Conservation (phyloP, 2,329 filamentous ascomycete genomes). For the Fusarium anguioides region DNA sequence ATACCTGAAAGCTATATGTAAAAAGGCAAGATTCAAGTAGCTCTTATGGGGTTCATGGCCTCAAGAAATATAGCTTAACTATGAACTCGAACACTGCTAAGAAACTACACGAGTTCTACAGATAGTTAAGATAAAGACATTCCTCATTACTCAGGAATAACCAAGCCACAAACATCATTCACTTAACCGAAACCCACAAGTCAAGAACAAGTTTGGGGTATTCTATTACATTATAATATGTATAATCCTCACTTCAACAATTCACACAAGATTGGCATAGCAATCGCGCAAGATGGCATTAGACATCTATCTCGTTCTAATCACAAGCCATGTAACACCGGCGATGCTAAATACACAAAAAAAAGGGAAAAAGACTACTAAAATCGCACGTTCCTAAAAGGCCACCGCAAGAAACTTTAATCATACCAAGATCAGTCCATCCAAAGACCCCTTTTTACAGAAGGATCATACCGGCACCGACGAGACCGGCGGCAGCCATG, state of each 20-base stretch:
- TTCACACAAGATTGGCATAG: slow-evolving; percentile 19
- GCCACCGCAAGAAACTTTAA: slow-evolving; percentile 38
- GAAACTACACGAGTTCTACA: no score
- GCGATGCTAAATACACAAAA: slow-evolving; percentile 45
- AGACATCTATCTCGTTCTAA: slow-evolving; percentile 45
- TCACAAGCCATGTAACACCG: slow-evolving; percentile 45
- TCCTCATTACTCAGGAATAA: no score
- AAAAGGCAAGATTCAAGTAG: no score
- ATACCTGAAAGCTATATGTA: no score
- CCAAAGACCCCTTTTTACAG: slow-evolving; percentile 55
- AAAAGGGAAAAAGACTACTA: slow-evolving; percentile 33
- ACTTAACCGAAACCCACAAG: neutral
- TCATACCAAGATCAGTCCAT: slow-evolving; percentile 25
- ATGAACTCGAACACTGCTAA: no score
- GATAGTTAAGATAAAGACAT: no score
- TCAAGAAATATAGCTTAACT: no score
- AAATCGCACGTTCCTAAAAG: slow-evolving; percentile 35
- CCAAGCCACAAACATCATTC: neutral
- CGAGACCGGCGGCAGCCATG: slow-evolving; percentile 62
- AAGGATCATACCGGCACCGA: slow-evolving; percentile 64
- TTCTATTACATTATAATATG: slow-evolving; percentile 4
- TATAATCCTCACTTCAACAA: neutral
- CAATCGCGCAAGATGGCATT: slow-evolving; percentile 42
- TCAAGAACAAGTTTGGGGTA: neutral
- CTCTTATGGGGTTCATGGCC: no score